Conservation (phyloP, 768 basidiomycete species). For the Tylopilus sp. region DNA sequence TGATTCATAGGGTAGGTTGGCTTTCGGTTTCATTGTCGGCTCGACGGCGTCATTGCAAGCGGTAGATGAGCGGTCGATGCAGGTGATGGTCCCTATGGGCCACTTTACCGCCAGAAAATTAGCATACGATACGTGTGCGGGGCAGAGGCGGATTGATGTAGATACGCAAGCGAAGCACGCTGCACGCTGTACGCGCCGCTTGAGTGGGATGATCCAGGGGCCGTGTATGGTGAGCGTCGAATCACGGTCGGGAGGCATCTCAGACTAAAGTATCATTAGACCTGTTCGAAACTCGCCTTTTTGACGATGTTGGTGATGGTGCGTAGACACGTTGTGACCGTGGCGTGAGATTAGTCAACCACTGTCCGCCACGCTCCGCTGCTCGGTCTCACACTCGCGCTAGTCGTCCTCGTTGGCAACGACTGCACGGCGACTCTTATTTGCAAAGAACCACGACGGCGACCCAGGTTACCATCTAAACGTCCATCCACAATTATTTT, state of each 20-base stretch:
- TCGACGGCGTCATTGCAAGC: not conserved
- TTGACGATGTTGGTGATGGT: not conserved
- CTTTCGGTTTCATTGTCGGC: not conserved
- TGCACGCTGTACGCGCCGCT: not conserved
- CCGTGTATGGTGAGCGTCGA: not conserved
- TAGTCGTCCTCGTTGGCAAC: conserved; percentile 9
- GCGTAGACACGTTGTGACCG: not conserved
- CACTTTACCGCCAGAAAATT: not conserved
- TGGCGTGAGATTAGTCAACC: conserved; percentile 25
- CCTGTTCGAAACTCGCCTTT: conserved; percentile 5
- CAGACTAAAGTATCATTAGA: not conserved
- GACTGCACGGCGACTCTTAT: conserved; percentile 8
- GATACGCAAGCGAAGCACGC: not conserved
- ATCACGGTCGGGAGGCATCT: not conserved
- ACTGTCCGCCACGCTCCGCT: conserved; percentile 14
- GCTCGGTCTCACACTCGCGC: conserved; percentile 13
- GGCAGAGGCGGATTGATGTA: conserved; percentile 3
- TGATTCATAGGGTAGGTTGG: not conserved
- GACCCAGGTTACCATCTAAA: conserved; percentile 8
- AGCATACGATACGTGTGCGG: conserved; percentile 6
- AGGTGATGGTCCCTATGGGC: not conserved
- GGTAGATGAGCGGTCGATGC: conserved; percentile 5
- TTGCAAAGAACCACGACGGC: conserved; percentile 1
- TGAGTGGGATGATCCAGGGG: conserved; percentile 3
- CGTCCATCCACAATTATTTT: conserved; percentile 2